Evolutionary conservation across 148 eudicot genomes (phyloP), one percentile per base, ranked within the genome.

Genomic region (Fallopia convolvulus): DNA sequence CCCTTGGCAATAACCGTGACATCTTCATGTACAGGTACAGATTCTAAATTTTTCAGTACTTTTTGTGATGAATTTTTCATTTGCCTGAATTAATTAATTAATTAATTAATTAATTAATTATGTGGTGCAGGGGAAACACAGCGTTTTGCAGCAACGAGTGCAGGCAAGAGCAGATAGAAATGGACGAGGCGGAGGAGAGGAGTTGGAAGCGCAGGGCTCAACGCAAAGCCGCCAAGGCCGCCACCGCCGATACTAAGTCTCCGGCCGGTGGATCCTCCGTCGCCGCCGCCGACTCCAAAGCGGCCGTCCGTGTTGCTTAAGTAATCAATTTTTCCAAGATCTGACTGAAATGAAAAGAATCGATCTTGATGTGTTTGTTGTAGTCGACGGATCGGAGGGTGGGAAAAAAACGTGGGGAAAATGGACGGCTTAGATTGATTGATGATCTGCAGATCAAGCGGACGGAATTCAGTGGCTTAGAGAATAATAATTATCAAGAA

Each of bases 81-180:
- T 26, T 26, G 30, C 30, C 30, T 26, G 30, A 26, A 63, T 63
- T 14, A 18, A 8, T 14, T 68, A 4, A 17, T 26, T 75, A 41
- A n/a, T n/a, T n/a, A n/a, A n/a, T n/a, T n/a, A 26, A 63, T 63
- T 14, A 18, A 8, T 14, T 68, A 4, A 17, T 26, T 75, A 41
- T 14, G 15, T 73, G 6, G 23, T 61, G 79, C 85, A 88, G 91
- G 79, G 91, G 91, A 41, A 82, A 86, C 76, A 83, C 86, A 0
- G 89, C 91, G 72, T 88, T 86, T 79, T 88, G 91, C 63, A 84
- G 89, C 48, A 86, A 83, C 79, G 89, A 86, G 78, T 88, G 91
- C 75, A 86, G 89, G 40, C 83, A 85, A 74, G 82, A 84, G 44
- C 91, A 88, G 74, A 86, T 89, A 42, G 89, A 86, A 71, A 81